A percentile compares a stretch with the other conserved stretches of the same genome.
Evolutionary conservation across 768 basidiomycete species (phyloP).

Genomic region (Russula griseocarnosa): DNA sequence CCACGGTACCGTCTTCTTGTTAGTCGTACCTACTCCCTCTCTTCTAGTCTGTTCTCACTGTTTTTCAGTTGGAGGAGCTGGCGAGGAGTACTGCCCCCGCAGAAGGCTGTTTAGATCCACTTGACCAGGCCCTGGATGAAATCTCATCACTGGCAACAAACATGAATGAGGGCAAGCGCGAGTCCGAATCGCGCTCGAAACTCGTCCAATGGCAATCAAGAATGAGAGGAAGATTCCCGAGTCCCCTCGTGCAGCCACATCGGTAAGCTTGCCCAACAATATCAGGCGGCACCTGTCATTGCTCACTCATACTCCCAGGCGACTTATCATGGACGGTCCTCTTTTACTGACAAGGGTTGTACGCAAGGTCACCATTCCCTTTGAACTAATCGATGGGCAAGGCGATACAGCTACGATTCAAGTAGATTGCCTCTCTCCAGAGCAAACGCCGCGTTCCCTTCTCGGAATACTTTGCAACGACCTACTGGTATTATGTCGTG

Average conservation of each 20-base stretch:
- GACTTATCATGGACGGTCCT: slow-evolving; percentile 89
- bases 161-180: slow-evolving; percentile 98
- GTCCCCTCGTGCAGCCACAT: slow-evolving; percentile 97
- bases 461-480: slow-evolving; percentile 90
- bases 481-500: slow-evolving; percentile 84
- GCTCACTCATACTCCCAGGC: slow-evolving; percentile 43
- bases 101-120: slow-evolving; percentile 68
- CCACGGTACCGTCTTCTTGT: slow-evolving; percentile 95
- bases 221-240: slow-evolving; percentile 89
- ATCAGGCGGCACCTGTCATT: not conserved
- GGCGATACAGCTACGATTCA: slow-evolving; percentile 79
- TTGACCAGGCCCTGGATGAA: slow-evolving; percentile 81
- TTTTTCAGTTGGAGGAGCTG: slow-evolving; percentile 74
- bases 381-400: slow-evolving; percentile 73
- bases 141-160: slow-evolving; percentile 86
- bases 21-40: slow-evolving; percentile 34
- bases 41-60: not conserved
- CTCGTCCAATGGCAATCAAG: slow-evolving; percentile 87
- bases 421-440: slow-evolving; percentile 86
- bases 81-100: slow-evolving; percentile 79
- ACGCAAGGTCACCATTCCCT: slow-evolving; percentile 74
- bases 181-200: slow-evolving; percentile 86
- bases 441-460: slow-evolving; percentile 73
- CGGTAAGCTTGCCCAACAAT: slow-evolving; percentile 48
- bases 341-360: slow-evolving; percentile 86